These are phyloP conservation scores for Peronosclerospora sorghi DNA, from an alignment of 352 stramenopile species.

Conservation along the genomic window DNA sequence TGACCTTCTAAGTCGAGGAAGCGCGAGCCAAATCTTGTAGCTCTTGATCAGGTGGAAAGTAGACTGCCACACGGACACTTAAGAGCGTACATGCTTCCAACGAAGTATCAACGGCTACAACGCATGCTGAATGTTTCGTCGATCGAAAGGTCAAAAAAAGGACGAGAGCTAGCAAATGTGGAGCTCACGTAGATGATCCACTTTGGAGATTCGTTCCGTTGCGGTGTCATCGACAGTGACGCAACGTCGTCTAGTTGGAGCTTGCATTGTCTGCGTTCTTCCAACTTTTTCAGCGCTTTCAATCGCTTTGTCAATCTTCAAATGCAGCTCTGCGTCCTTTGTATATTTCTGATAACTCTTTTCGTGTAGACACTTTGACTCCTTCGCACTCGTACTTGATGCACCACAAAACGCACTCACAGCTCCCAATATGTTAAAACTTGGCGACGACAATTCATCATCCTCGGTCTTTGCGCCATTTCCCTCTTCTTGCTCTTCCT, in stretches of 20 bases:
- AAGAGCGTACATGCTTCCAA: constrained; percentile 43
- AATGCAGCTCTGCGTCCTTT: constrained; percentile 13
- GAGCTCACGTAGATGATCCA: constrained; percentile 24
- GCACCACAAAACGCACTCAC: neutral
- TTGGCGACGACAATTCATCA: constrained; percentile 5
- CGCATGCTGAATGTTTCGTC: constrained; percentile 4
- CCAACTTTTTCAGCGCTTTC: constrained; percentile 42
- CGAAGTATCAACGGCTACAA: constrained; percentile 26
- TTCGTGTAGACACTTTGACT: neutral
- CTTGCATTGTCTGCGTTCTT: constrained; percentile 26
- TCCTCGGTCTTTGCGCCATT: neutral
- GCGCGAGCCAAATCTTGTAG: constrained; percentile 12
- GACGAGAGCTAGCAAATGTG: constrained; percentile 16
- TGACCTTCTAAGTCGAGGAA: constrained; percentile 16
- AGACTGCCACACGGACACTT: constrained; percentile 25
- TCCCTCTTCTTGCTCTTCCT: neutral
- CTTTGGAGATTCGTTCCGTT: no score
- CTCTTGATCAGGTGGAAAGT: constrained; percentile 15
- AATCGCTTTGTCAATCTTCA: constrained; percentile 64
- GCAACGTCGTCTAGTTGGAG: constrained; percentile 9
- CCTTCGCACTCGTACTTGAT: neutral
- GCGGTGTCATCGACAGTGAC: no score
- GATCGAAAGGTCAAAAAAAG: constrained; percentile 17
- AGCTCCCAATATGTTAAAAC: constrained; percentile 13
- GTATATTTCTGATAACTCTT: neutral